These are phyloP conservation scores for Chalaropsis thielavioides DNA, from an alignment of 2,329 filamentous ascomycete species.

Conservation along the genomic window DNA sequence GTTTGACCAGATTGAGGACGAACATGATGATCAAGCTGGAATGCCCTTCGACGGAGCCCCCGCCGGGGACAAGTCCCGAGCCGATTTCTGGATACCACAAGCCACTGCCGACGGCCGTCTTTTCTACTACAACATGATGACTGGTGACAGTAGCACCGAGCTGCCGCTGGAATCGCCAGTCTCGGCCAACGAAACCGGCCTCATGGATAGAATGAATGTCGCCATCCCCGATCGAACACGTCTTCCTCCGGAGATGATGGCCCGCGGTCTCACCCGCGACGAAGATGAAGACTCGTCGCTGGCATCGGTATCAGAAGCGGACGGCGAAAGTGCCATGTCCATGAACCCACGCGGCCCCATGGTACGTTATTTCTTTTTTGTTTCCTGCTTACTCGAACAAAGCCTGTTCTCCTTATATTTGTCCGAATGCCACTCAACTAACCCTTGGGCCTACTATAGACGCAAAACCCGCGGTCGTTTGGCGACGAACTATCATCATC, in stretches of 20 bases:
- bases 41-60: constrained; percentile 56
- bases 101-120: constrained; percentile 83
- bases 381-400: constrained; percentile 27
- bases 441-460: constrained; percentile 25
- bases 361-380: background rate
- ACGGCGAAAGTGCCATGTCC: constrained; percentile 11
- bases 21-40: constrained; percentile 42
- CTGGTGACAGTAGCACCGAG: constrained; percentile 87
- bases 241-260: constrained; percentile 82
- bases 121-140: constrained; percentile 98
- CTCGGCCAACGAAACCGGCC: constrained; percentile 66
- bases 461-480: constrained; percentile 51
- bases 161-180: constrained; percentile 82
- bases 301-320: constrained; percentile 17
- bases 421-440: background rate
- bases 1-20: constrained; percentile 52
- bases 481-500: constrained; percentile 66
- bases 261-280: constrained; percentile 62
- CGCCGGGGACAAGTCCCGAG: constrained; percentile 56
- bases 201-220: constrained; percentile 76
- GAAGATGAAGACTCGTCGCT: constrained; percentile 82
- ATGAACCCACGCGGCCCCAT: background rate
- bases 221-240: constrained; percentile 79
- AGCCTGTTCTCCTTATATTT: no score
- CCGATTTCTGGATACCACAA: constrained; percentile 97